Evolutionary conservation across 2,329 filamentous ascomycete genomes (phyloP).

Genomic region (Pseudogymnoascus sp.): DNA sequence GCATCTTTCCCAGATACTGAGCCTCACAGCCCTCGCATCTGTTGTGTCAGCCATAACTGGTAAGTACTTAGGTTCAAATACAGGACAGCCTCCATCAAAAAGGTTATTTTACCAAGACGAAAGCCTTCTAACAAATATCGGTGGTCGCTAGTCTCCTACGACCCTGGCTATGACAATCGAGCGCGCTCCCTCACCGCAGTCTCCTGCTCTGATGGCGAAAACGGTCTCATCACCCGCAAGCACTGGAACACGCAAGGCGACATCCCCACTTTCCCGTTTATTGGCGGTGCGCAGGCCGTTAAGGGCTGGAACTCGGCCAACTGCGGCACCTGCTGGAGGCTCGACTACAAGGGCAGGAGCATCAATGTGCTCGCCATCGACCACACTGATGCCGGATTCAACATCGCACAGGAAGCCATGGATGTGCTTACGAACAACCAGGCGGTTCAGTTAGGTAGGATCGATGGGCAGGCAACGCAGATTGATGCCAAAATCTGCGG

Average conservation of each 20-base stretch:
- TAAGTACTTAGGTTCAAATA: background rate
- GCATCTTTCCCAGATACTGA: background rate
- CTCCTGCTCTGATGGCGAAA: conserved; percentile 58
- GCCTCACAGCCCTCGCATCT: background rate
- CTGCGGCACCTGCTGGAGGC: conserved; percentile 53
- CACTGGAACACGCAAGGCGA: conserved; percentile 48
- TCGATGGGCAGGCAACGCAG: conserved; percentile 42
- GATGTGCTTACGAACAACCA: conserved; percentile 46
- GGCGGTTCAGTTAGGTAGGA: conserved; percentile 40
- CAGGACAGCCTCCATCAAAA: background rate
- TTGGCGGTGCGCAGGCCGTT: conserved; percentile 47
- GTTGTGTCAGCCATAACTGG: background rate
- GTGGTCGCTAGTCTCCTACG: conserved; percentile 52
- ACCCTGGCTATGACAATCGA: conserved; percentile 59
- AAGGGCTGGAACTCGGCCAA: conserved; percentile 43
- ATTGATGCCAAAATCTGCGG: conserved; percentile 39
- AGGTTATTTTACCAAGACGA: background rate
- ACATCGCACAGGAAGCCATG: conserved; percentile 49
- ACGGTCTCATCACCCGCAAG: conserved; percentile 56
- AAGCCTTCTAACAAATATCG: background rate
- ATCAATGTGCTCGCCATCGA: conserved; percentile 52
- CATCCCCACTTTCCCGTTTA: conserved; percentile 43
- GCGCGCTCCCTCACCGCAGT: conserved; percentile 47
- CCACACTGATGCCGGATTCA: conserved; percentile 42
- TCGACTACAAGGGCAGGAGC: conserved; percentile 42